A percentile compares a stretch with the other conserved stretches of the same genome.
These are phyloP conservation scores for Dendrobium catenatum DNA, from an alignment of 106 monocot species.

Conservation along the genomic window DNA sequence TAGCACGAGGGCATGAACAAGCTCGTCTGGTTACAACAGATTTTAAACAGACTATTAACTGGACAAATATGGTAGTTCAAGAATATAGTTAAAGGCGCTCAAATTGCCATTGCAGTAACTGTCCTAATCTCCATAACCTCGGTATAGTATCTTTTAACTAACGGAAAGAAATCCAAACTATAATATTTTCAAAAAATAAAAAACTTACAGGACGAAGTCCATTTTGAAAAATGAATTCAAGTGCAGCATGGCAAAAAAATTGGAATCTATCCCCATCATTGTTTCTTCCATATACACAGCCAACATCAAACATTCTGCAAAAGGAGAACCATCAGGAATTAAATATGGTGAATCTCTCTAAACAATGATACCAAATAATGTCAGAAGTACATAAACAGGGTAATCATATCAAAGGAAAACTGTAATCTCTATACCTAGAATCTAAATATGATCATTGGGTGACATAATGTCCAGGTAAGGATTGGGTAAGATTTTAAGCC, in stretches of 20 bases:
- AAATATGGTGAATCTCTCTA: neutral
- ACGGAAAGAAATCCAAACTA: neutral
- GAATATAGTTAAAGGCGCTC: neutral
- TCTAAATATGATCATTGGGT: neutral
- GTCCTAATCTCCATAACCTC: neutral
- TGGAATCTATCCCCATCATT: slow-evolving; percentile 81
- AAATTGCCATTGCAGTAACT: neutral
- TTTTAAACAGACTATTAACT: neutral
- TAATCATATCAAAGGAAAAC: neutral
- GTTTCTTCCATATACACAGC: slow-evolving; percentile 82
- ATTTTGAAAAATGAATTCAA: slow-evolving; percentile 85
- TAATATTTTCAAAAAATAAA: neutral
- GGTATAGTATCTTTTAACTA: neutral
- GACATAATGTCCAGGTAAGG: neutral
- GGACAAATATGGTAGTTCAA: neutral
- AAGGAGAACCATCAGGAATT: slow-evolving; percentile 7
- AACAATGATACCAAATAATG: neutral
- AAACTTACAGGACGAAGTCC: slow-evolving; percentile 70
- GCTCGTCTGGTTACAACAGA: neutral
- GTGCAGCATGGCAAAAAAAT: slow-evolving; percentile 93
- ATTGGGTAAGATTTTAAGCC: neutral
- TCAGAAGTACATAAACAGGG: neutral
- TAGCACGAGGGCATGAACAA: too few species aligned
- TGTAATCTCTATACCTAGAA: neutral
- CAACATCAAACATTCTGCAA: slow-evolving; percentile 82